Conservation (phyloP, 2,329 filamentous ascomycete species). For the Penicillium polonicum region DNA sequence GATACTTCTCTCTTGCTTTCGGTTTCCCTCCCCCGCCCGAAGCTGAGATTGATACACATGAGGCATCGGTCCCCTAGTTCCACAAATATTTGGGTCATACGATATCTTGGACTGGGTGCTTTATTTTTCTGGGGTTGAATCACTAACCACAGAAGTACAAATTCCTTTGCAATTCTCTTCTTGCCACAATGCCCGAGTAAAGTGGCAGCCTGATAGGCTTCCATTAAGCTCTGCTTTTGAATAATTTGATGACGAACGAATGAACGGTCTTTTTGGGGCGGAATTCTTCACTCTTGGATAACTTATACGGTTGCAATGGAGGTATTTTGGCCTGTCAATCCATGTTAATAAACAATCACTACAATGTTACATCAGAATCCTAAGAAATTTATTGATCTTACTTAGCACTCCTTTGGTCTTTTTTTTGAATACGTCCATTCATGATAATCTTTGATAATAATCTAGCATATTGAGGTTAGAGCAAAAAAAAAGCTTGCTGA, state of each 20-base stretch:
- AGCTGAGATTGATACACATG: not conserved
- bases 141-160: not conserved
- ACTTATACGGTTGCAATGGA: not conserved
- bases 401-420: not conserved
- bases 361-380: not conserved
- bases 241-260: conserved; percentile 22
- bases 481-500: not conserved
- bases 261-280: conserved; percentile 5
- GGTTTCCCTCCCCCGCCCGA: too few relatives aligned
- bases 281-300: conserved; percentile 5
- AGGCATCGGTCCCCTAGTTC: not conserved
- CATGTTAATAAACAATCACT: not conserved
- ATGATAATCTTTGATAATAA: conserved; percentile 3
- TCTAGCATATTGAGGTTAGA: not conserved
- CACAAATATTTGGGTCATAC: not conserved
- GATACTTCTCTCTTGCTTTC: not conserved
- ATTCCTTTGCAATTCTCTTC: not conserved
- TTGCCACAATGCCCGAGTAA: not conserved
- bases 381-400: not conserved
- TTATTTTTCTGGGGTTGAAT: not conserved
- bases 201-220: not conserved
- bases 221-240: not conserved
- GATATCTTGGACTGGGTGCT: not conserved
- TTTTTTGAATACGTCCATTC: conserved; percentile 6
- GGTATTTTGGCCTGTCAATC: not conserved